Base-by-base conservation (phyloP, 768 basidiomycete genomes). In the Brasilioporus rufonigricans region DNA sequence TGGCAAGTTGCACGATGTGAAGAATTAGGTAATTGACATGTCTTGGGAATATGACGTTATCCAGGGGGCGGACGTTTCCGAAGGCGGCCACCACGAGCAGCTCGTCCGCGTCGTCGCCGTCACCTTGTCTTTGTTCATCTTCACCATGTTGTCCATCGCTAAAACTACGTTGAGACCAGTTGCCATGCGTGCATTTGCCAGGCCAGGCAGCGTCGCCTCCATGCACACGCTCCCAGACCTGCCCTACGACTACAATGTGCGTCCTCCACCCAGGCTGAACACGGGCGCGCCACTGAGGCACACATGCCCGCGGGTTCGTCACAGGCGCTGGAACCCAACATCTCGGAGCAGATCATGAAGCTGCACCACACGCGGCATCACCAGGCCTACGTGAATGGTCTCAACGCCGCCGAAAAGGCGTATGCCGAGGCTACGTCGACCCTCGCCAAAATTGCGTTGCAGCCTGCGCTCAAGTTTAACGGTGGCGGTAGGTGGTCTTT, bases 391-490 rank as follows among this genome's bases (percentile, higher is more conserved):
- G 95, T 99, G 38, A 93, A 86, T 62, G 94, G 93, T 12, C 80
- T 98, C 55, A 99, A 99, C 73, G 82, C 91, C 6, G 94, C 96
- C 3, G 93, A 96, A 68, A 88, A 91, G 62, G 73, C 84, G n/a
- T 92, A 91, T 66, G 75, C 80, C 27, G 84, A 84, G 58, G 70
- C 85, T 4, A 66, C 77, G 18, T 83, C 88, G 36, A 79, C 84
- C 50, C 86, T 86, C 68, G 86, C 88, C 63, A 76, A 80, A 59
- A 96, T 99, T 71, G 81, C 81, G 4, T 81, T 98, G 18, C 96
- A 98, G 71, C 76, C 88, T 14, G 94, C 96, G 10, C 77, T 99
- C 68, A 98, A 93, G 76, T 99, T 98, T 75, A 96, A 97, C 71
- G 95, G 95, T n/a, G 95, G 95, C 65, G 92, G 93, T 83, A 48